Base-by-base conservation (phyloP, 352 stramenopile genomes). In the Phytophthora pini region DNA sequence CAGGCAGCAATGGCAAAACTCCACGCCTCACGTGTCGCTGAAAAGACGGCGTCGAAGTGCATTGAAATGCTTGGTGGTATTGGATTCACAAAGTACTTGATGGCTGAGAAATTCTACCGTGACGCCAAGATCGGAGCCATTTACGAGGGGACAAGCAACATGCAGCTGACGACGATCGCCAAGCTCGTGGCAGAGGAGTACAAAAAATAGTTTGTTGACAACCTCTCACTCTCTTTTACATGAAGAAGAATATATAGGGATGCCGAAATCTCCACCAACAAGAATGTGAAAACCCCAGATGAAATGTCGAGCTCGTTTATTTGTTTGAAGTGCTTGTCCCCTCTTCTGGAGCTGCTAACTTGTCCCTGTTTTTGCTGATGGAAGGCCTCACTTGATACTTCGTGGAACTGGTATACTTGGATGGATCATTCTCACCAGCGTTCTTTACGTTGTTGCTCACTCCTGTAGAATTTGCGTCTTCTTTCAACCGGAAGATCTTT, bases 141-240 rank as follows among this genome's bases (percentile, higher is more conserved):
- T 56, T 99, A 99, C 80, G 97, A 99, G 79, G 97, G 97, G 22
- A 99, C 96, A 10, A 98, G 86, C 70, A 98, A 99, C 76, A 98
- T 99, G 84, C 95, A 99, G 87, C 90, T 99, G 39, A 93, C 84
- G 49, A 97, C 90, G 10, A 98, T 98, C 61, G 90, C 92, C 48
- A 97, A 97, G 73, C 64, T 97, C 13, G 73, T 98, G 49, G 86
- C 94, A 61, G 79, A 96, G 27, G 83, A 97, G 64, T 97, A 92
- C 77, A 91, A 90, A 61, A 90, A 89, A 70, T 91, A 77, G 44
- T 12, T 6, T 11, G 2, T 1, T 36, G 31, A 4, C 1, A 3
- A 13, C 2, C 31, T 13, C 31, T 34, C 29, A 1, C 17, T 20
- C 17, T 20, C 9, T 34, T 10, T 34, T 34, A 34, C 29, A 34